Evolutionary conservation across 352 stramenopile genomes (phyloP), one percentile per base, ranked within the genome.

Genomic region (Globisporangium ultimum): DNA sequence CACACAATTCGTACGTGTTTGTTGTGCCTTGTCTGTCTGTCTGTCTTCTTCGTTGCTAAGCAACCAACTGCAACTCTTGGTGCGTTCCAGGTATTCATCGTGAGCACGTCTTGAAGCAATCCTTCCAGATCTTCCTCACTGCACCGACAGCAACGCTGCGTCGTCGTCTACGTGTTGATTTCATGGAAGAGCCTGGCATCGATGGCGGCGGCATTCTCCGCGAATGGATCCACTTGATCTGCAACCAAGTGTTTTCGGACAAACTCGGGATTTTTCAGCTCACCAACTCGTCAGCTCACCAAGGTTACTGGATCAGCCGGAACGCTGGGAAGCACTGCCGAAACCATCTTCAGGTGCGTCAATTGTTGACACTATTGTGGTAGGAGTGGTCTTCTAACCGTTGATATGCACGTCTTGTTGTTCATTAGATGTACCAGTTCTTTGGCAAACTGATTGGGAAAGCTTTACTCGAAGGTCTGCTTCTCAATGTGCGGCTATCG

Each of bases 161-260:
- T 45, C 79, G 80, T 10, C 84, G 85, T n/a, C 63, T 97, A 47
- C 76, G 84, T 2, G 81, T 96, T 32, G 76, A 96, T 49, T 97
- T 97, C 63, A 75, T 89, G 54, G 80, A 89, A 34, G 84, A 95
- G 60, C 72, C 67, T n/a, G 82, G 84, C 17, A 60, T 91, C 4
- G 86, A 95, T 34, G 84, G 80, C 20, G 86, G 84, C 28, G 86
- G 83, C 2, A 87, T 95, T 54, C 66, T 90, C 47, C 78, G 86
- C 10, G 86, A 95, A 53, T 95, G 86, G 86, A 61, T 90, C 43
- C 69, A 88, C 52, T 60, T 97, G 34, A 59, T 96, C 41, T 89
- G 73, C 58, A 73, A 65, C 5, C 68, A 90, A 28, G 32, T 95
- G 34, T 88, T 92, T 57, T 51, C 70, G 0, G 76, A 84, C 17